phyloP scores from a whole-genome alignment of 1,139 yeast species.

The Debaryomyces psychrophilus region DNA sequence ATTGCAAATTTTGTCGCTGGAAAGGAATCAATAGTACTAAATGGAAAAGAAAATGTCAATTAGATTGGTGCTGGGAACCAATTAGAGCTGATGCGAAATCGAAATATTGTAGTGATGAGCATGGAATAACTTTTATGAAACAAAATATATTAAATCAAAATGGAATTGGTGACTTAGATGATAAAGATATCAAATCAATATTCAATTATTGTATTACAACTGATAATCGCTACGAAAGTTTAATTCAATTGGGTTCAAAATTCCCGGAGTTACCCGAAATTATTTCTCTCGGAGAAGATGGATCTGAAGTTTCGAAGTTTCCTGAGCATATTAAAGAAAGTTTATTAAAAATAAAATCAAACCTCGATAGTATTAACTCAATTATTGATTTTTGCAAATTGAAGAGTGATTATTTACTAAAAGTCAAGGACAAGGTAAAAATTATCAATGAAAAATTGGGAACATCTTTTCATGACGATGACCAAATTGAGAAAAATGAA shows the following conservation, averaged over 20 bases:
- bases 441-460: conserved; percentile 38
- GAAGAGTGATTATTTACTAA: conserved; percentile 27
- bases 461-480: neutral
- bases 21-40: conserved; percentile 46
- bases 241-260: conserved; percentile 30
- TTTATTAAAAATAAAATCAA: conserved; percentile 23
- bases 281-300: conserved; percentile 28
- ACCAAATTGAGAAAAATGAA: conserved; percentile 12
- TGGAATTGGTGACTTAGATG: conserved; percentile 21
- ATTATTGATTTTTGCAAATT: conserved; percentile 23
- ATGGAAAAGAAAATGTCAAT: conserved; percentile 80
- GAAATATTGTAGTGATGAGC: conserved; percentile 77
- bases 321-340: conserved; percentile 33
- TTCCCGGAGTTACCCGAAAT: conserved; percentile 49
- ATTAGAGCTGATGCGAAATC: conserved; percentile 45
- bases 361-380: conserved; percentile 24
- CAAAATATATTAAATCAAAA: conserved; percentile 23
- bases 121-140: conserved; percentile 63
- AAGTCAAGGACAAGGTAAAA: conserved; percentile 40
- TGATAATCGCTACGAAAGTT: conserved; percentile 18
- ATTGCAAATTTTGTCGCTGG: conserved; percentile 74
- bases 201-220: conserved; percentile 15
- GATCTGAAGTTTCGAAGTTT: conserved; percentile 33
- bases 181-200: conserved; percentile 24
- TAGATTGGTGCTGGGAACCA: conserved; percentile 62